Evolutionary conservation across 2,329 filamentous ascomycete species (phyloP).

Genomic region (Epichloe baconii): DNA sequence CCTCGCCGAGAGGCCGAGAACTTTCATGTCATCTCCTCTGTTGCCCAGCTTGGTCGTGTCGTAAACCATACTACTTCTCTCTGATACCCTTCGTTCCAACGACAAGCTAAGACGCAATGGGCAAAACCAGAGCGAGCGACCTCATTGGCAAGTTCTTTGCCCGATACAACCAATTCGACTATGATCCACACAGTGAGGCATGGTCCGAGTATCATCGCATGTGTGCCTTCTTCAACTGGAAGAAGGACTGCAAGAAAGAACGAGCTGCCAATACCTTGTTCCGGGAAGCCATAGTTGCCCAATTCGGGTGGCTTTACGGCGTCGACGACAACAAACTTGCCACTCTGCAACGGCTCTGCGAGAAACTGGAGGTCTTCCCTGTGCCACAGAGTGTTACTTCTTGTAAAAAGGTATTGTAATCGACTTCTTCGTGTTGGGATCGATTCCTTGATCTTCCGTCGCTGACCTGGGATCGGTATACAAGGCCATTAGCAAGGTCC

Average conservation of each 20-base stretch:
- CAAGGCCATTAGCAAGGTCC: not conserved
- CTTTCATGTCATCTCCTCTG: no score
- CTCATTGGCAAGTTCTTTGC: not conserved
- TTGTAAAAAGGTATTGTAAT: not conserved
- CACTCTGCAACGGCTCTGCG: not conserved
- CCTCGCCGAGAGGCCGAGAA: no score
- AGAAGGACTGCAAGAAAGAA: not conserved
- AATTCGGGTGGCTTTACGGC: not conserved
- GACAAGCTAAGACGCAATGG: not conserved
- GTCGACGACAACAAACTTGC: not conserved
- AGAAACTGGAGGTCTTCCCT: not conserved
- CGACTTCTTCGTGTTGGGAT: no score
- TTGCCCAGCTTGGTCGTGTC: no score
- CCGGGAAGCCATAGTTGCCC: not conserved
- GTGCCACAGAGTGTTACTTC: not conserved
- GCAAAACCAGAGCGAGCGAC: not conserved
- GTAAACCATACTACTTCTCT: not conserved
- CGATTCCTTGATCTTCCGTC: not conserved
- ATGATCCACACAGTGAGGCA: not conserved
- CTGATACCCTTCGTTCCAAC: not conserved
- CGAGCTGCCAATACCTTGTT: not conserved
- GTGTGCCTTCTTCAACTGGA: not conserved
- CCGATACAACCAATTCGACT: not conserved
- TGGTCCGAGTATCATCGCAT: constrained; percentile 1
- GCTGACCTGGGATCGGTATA: not conserved